Base-by-base conservation (phyloP, 352 stramenopile genomes). In the Pythium insidiosum region DNA sequence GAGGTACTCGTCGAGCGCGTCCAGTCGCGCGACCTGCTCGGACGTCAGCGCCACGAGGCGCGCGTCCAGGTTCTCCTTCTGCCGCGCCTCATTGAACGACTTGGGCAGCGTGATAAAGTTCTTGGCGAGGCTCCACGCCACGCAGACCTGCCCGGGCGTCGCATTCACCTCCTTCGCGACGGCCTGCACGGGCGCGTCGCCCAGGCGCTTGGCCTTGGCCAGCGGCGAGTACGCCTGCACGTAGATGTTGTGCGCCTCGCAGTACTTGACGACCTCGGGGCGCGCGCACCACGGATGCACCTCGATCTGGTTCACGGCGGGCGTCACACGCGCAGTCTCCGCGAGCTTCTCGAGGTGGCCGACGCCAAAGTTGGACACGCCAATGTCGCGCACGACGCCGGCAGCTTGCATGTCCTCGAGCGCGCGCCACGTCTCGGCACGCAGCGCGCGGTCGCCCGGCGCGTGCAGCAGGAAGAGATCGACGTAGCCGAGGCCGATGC, bases 301-400 rank as follows among this genome's bases (percentile, higher is more conserved):
- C 36, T 85, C 68, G 44, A 94, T 77, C 51, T 94, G 78, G 66
- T 94, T 90, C 31, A 90, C 75, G 0, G 67, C 68, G 0, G 74
- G 73, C 28, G 72, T 72, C 13, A 74, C 67, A 21, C 61, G 53
- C 44, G 48, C 65, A 11, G 76, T 73, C 46, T 79, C 38, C 40
- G 84, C 67, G 0, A 96, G 57, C 45, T 84, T 83, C 47, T 86
- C 53, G n/a, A 96, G 61, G 56, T 97, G 84, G 16, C 55, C 50
- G 22, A 78, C 50, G 7, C 73, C 63, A 64, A 93, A 95, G 52
- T 96, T 97, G 37, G 70, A 94, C n/a, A 97, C 84, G 29, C 86
- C 88, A 44, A 94, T 89, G 47, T 90, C 76, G 20, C 66, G 58
- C 42, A 91, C 66, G 20, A 88, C 39, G 11, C 86, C 86, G 29